Base-by-base conservation (phyloP, 1,284 basidiomycete genomes). In the Tilletia setariae region DNA sequence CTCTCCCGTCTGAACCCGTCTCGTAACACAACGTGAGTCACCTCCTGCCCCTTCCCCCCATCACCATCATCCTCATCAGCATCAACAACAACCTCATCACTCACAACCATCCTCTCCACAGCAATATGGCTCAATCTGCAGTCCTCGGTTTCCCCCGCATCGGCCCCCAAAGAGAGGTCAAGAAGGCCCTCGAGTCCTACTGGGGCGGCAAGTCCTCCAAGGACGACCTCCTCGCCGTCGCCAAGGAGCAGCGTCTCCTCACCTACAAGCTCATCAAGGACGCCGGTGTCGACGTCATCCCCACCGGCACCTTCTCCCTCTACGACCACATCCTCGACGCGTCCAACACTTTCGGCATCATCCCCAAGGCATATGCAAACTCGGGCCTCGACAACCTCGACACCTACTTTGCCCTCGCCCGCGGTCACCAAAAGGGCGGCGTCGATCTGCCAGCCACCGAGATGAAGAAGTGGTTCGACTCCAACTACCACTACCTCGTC, bases 391-490 rank as follows among this genome's bases (percentile, higher is more conserved):
- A 91, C 59, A 87, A 89, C 70, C 90, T 98, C 76, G 96, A 99
- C 86, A 90, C 94, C 83, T 97, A 93, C 87, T 83, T 83, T 64
- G 82, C 96, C 79, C 94, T 98, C 92, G 96, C 94, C 73, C 96
- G 96, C 86, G 96, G 96, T 72, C 93, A 94, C 83, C 96, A 99
- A 86, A 88, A 85, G 83, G 84, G 90, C 72, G 90, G 89, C 72
- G 93, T 99, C 79, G 96, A 99, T 86, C 92, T 98, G 73, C 93
- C 93, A 66, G 95, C 95, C 67, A 94, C 89, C 78, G 95, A 98
- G 87, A 98, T 98, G 95, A 96, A 96, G 89, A 97, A 96, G 86
- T 97, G 94, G 93, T 98, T 98, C 85, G 95, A 98, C 86, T 97
- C 94, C 68, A 99, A 98, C 89, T 98, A 98, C 88, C 96, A 98